A percentile compares a stretch with the other conserved stretches of the same genome.
phyloP scores from a whole-genome alignment of 495 filamentous ascomycete genomes.

The Penicillium angulare region DNA sequence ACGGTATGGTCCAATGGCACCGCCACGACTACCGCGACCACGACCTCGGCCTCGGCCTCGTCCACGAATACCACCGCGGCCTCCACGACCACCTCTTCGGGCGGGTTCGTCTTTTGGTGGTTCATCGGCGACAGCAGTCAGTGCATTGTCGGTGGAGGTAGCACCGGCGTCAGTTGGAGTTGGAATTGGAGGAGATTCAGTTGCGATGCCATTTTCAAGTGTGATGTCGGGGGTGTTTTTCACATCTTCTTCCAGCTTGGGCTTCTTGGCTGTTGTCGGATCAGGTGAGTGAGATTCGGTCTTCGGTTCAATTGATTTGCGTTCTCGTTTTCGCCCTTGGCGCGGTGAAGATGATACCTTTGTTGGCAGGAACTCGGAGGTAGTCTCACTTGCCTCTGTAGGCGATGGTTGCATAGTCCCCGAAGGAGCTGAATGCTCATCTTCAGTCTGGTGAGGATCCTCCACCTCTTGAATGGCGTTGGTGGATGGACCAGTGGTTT shows the following conservation, averaged over 20 bases:
- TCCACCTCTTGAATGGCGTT: not conserved
- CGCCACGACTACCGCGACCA: constrained; percentile 35
- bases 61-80: constrained; percentile 24
- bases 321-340: constrained; percentile 34
- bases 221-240: constrained; percentile 13
- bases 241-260: constrained; percentile 29
- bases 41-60: constrained; percentile 34
- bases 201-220: constrained; percentile 20
- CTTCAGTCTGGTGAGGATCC: constrained; percentile 5
- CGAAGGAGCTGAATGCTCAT: not conserved
- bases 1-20: constrained; percentile 16
- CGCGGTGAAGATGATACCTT: constrained; percentile 13
- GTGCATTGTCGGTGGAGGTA: constrained; percentile 14
- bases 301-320: constrained; percentile 19
- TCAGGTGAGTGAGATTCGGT: constrained; percentile 6
- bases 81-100: constrained; percentile 33
- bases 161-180: not conserved
- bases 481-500: not conserved
- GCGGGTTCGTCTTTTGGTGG: too few relatives aligned
- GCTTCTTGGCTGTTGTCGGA: constrained; percentile 26
- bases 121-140: not conserved
- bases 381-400: not conserved
- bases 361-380: not conserved
- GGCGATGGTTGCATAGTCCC: not conserved
- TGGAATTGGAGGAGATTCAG: not conserved